A percentile compares a stretch with the other conserved stretches of the same genome.
phyloP scores from a whole-genome alignment of 768 basidiomycete species.

The Russula virescens region DNA sequence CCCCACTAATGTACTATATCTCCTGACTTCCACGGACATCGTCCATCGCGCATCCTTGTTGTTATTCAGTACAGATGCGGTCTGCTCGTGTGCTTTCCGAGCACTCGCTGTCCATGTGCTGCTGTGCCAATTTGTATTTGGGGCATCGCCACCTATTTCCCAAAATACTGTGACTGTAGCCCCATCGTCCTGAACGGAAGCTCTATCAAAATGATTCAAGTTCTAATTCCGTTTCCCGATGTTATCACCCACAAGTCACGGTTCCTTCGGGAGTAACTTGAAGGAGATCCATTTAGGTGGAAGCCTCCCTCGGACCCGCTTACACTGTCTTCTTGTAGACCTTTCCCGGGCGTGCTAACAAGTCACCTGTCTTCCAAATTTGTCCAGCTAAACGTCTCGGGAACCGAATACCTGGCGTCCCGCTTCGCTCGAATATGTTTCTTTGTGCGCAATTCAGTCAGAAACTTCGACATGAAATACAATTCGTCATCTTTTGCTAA shows the following conservation, averaged over 20 bases:
- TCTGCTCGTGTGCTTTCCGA: too few relatives aligned
- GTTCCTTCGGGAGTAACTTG: neutral
- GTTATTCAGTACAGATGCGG: too few relatives aligned
- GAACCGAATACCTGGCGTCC: neutral
- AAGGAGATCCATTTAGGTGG: neutral
- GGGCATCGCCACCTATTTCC: neutral
- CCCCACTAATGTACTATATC: too few relatives aligned
- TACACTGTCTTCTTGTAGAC: neutral
- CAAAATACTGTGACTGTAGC: neutral
- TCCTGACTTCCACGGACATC: neutral
- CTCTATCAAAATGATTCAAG: neutral
- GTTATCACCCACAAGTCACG: neutral
- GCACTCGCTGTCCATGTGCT: too few relatives aligned
- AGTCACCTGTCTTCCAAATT: neutral
- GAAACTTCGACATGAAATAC: constrained; percentile 1
- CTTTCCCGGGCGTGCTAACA: neutral
- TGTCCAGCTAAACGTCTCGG: neutral
- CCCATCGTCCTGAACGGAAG: neutral
- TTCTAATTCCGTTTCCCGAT: neutral
- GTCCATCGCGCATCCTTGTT: neutral
- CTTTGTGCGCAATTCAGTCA: neutral
- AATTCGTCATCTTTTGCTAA: neutral
- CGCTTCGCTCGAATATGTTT: neutral
- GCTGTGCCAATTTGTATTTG: neutral
- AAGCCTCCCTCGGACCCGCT: constrained; percentile 12